These are phyloP conservation scores for Cytidiella melzeri DNA, from an alignment of 768 basidiomycete species.

Conservation along the genomic window DNA sequence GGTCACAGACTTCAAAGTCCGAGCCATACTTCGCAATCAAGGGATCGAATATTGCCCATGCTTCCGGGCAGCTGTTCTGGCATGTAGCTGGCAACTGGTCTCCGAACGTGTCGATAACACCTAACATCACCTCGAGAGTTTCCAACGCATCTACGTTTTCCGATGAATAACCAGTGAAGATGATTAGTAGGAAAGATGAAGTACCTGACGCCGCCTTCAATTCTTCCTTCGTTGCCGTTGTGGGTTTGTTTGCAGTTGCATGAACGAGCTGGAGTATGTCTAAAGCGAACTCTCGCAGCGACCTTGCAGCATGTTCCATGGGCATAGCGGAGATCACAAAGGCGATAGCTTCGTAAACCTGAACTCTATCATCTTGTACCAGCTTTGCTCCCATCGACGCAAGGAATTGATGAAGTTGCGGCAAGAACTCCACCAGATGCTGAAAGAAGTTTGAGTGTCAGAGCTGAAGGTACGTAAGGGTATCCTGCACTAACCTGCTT, in stretches of 20 bases:
- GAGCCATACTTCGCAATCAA: constrained; percentile 77
- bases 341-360: constrained; percentile 94
- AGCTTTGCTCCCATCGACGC: constrained; percentile 74
- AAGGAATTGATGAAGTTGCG: constrained; percentile 87
- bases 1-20: constrained; percentile 73
- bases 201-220: constrained; percentile 61
- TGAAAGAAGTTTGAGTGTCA: constrained; percentile 24
- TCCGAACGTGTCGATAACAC: constrained; percentile 74
- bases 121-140: constrained; percentile 88
- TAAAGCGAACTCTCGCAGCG: constrained; percentile 78
- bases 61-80: constrained; percentile 68
- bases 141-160: constrained; percentile 68
- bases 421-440: constrained; percentile 89
- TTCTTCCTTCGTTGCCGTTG: constrained; percentile 61
- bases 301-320: constrained; percentile 79
- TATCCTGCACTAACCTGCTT: constrained; percentile 63
- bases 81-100: constrained; percentile 79
- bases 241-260: constrained; percentile 45
- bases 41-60: constrained; percentile 78
- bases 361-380: constrained; percentile 78
- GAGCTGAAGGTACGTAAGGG: constrained; percentile 3
- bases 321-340: constrained; percentile 94
- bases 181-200: constrained; percentile 23
- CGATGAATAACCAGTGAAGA: not conserved
- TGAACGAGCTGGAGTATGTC: constrained; percentile 82